Evolutionary conservation across 192 early-diverging fungal species (phyloP), one percentile per base, ranked within the genome.

Genomic region (Coemansia sp.): DNA sequence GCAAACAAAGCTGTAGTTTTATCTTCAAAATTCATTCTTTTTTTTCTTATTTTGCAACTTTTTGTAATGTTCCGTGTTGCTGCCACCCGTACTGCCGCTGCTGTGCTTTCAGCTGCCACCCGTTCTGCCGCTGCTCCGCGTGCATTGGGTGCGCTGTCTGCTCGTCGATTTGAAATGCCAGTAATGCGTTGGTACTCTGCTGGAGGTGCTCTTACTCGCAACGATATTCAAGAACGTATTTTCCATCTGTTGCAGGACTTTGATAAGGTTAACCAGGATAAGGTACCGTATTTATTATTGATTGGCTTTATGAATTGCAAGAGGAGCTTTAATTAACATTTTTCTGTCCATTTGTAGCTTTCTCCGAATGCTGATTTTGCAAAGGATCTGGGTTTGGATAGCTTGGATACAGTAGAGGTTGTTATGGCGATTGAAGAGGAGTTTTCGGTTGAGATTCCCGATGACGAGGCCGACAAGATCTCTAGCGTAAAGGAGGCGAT

Each of bases 341-440:
- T 40, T 9, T 38, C 13, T 42, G 6, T 42, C 16, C 16, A 18
- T 16, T 37, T 56, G 48, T 81, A 97, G 96, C 71, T 98, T 38
- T 70, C 89, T 31, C 79, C 89, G 57, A 71, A 86, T 49, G 84
- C 97, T 13, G 85, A 89, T 69, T 99, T 99, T 73, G 80, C 85
- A 74, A 87, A 87, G 60, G 97, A 97, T 71, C 88, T 99, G 58
- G 92, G 92, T 13, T 79, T 99, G 48, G 97, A 99, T 78, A 90
- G 87, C 69, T 83, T 99, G 55, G 97, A 97, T 79, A 90, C 93
- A 47, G 94, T 99, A 20, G 97, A 99, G 80, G 92, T 99, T 50
- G 94, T 95, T 50, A 97, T 99, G 94, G 94, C 95, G 53, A 88
- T 99, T 59, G 96, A 99, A 79, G 96, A 99, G 70, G 96, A 99